Conservation (phyloP, 2,329 filamentous ascomycete genomes). For the Lecanicillium sp. region DNA sequence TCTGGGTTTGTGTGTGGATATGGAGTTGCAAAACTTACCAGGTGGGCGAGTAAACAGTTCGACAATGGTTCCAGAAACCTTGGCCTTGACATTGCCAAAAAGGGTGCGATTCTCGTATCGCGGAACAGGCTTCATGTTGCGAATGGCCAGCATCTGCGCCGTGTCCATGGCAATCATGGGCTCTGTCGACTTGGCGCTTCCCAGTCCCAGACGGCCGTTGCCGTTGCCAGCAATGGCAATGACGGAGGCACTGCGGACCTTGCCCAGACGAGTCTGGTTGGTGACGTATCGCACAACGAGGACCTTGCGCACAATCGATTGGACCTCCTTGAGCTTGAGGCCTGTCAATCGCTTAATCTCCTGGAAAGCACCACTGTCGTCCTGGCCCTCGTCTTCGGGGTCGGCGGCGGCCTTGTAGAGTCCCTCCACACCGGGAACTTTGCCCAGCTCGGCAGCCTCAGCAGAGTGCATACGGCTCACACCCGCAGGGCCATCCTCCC, state of each 20-base stretch:
- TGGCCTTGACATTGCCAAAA: slow-evolving; percentile 73
- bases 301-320: slow-evolving; percentile 56
- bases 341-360: slow-evolving; percentile 48
- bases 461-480: slow-evolving; percentile 29
- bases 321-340: slow-evolving; percentile 42
- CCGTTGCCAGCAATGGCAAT: slow-evolving; percentile 80
- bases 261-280: slow-evolving; percentile 95
- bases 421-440: slow-evolving; percentile 44
- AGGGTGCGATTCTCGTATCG: slow-evolving; percentile 91
- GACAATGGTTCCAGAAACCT: slow-evolving; percentile 82
- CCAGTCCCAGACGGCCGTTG: slow-evolving; percentile 78
- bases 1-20: not conserved
- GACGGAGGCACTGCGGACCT: slow-evolving; percentile 69
- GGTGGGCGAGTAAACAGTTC: slow-evolving; percentile 76
- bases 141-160: slow-evolving; percentile 72
- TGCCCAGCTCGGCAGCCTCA: slow-evolving; percentile 40
- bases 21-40: slow-evolving; percentile 51
- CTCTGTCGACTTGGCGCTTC: slow-evolving; percentile 83
- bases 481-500: slow-evolving; percentile 27
- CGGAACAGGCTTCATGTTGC: slow-evolving; percentile 87
- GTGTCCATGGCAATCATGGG: slow-evolving; percentile 57
- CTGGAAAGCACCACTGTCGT: slow-evolving; percentile 41
- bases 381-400: slow-evolving; percentile 40
- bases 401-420: slow-evolving; percentile 40
- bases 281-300: slow-evolving; percentile 67